phyloP scores from a whole-genome alignment of 2,329 filamentous ascomycete species.

The Cryoendolithus antarcticus region DNA sequence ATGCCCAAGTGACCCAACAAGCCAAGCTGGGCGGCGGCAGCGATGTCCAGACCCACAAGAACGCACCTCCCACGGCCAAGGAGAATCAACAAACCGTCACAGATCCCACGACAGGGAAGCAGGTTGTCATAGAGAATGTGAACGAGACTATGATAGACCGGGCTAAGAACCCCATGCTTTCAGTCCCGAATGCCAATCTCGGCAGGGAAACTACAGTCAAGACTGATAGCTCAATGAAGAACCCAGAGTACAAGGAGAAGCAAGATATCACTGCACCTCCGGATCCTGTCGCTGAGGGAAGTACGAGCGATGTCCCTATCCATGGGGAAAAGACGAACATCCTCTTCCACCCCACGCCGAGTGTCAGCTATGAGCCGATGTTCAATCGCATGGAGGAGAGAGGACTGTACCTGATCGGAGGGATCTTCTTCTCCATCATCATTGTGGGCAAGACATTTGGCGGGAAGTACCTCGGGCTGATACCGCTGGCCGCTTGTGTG shows the following conservation, averaged over 20 bases:
- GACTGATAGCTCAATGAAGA: constrained; percentile 57
- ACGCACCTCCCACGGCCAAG: constrained; percentile 32
- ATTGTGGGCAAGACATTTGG: constrained; percentile 70
- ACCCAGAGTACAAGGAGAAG: constrained; percentile 67
- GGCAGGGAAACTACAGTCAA: constrained; percentile 60
- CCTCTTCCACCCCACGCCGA: constrained; percentile 87
- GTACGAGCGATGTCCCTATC: constrained; percentile 88
- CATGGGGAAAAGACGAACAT: constrained; percentile 95
- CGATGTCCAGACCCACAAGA: constrained; percentile 35
- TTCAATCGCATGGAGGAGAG: constrained; percentile 63
- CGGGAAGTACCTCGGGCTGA: constrained; percentile 60
- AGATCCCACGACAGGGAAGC: constrained; percentile 75
- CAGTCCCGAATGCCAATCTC: constrained; percentile 81
- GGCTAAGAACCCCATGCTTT: constrained; percentile 63
- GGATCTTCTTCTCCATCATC: constrained; percentile 60
- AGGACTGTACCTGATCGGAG: constrained; percentile 57
- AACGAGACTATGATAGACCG: constrained; percentile 56
- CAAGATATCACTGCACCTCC: constrained; percentile 88
- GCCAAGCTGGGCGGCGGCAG: constrained; percentile 16
- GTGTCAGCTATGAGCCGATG: constrained; percentile 81
- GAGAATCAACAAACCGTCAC: constrained; percentile 51
- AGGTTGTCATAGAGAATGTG: constrained; percentile 77
- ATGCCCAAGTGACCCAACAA: constrained; percentile 55
- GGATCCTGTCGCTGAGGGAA: constrained; percentile 67
- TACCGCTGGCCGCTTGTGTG: constrained; percentile 61